These are phyloP conservation scores for Chrysosporium keratinophilum DNA, from an alignment of 2,329 filamentous ascomycete genomes.

Conservation along the genomic window DNA sequence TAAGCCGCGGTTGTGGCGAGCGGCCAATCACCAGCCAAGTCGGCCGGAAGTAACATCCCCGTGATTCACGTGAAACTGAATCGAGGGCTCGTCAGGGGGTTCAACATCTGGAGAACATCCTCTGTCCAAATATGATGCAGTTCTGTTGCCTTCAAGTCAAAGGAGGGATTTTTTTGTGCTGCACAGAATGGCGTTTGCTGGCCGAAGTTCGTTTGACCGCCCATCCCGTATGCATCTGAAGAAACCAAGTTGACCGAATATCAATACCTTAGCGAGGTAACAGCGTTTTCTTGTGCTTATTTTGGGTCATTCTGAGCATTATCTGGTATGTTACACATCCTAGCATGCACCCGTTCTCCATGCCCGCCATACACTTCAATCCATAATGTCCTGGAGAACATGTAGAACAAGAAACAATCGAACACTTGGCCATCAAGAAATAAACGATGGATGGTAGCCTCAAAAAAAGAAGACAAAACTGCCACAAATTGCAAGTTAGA, in stretches of 20 bases:
- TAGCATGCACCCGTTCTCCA: not conserved
- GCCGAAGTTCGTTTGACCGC: too few relatives aligned
- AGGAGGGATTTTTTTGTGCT: too few relatives aligned
- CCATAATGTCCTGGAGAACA: not conserved
- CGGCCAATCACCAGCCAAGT: not conserved
- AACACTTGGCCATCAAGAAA: not conserved
- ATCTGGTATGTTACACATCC: not conserved
- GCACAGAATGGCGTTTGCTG: too few relatives aligned
- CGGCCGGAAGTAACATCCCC: not conserved
- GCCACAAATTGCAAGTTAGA: not conserved
- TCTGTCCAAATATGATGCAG: too few relatives aligned
- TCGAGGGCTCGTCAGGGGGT: not conserved
- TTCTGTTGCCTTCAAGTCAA: too few relatives aligned
- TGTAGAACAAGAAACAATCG: not conserved
- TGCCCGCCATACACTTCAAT: not conserved
- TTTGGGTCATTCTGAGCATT: not conserved
- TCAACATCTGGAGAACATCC: too few relatives aligned
- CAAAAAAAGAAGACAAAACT: not conserved
- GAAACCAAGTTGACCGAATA: not conserved
- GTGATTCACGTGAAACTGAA: slow-evolving; percentile 3
- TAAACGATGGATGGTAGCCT: not conserved
- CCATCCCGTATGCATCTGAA: too few relatives aligned
- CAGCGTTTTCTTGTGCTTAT: not conserved
- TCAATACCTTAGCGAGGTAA: not conserved
- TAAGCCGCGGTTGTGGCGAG: slow-evolving; percentile 10